A percentile compares a stretch with the other conserved stretches of the same genome.
Evolutionary conservation across 2,329 filamentous ascomycete genomes (phyloP).

Genomic region (Xylaria sp.): DNA sequence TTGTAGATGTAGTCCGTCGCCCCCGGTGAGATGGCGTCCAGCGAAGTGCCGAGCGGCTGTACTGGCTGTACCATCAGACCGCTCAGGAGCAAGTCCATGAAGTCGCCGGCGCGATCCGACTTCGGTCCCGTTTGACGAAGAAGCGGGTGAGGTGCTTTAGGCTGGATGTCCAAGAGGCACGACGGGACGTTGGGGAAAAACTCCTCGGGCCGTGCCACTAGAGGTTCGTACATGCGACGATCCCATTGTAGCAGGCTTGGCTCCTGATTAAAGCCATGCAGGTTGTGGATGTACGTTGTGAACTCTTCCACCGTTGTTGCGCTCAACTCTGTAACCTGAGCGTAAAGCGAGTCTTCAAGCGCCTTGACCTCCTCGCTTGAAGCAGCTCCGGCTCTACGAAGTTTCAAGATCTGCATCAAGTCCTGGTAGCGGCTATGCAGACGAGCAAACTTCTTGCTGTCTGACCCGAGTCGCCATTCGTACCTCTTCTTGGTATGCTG

Average conservation of each 20-base stretch:
- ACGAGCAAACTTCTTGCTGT: conserved; percentile 16
- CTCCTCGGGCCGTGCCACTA: conserved; percentile 54
- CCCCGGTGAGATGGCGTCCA: conserved; percentile 55
- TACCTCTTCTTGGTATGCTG: conserved; percentile 11
- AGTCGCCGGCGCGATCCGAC: conserved; percentile 41
- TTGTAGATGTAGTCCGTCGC: conserved; percentile 49
- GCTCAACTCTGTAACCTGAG: too few species aligned
- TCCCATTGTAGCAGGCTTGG: conserved; percentile 62
- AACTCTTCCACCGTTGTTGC: conserved; percentile 32
- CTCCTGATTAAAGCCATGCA: conserved; percentile 44
- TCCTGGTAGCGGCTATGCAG: not conserved
- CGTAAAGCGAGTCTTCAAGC: not conserved
- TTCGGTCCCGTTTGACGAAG: conserved; percentile 42
- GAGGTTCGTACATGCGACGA: conserved; percentile 62
- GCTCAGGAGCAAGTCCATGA: conserved; percentile 48
- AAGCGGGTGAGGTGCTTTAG: conserved; percentile 46
- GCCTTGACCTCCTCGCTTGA: not conserved
- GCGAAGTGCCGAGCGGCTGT: conserved; percentile 37
- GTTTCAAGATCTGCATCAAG: conserved; percentile 10
- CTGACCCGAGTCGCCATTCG: conserved; percentile 21
- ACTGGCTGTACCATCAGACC: conserved; percentile 35
- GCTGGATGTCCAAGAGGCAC: conserved; percentile 62
- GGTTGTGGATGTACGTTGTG: conserved; percentile 46
- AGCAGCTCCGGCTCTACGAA: conserved; percentile 13
- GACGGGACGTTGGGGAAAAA: conserved; percentile 59